Evolutionary conservation across 1,139 yeast species (phyloP), one percentile per base, ranked within the genome.

Genomic region (Spencermartinsiella ligniputridi): DNA sequence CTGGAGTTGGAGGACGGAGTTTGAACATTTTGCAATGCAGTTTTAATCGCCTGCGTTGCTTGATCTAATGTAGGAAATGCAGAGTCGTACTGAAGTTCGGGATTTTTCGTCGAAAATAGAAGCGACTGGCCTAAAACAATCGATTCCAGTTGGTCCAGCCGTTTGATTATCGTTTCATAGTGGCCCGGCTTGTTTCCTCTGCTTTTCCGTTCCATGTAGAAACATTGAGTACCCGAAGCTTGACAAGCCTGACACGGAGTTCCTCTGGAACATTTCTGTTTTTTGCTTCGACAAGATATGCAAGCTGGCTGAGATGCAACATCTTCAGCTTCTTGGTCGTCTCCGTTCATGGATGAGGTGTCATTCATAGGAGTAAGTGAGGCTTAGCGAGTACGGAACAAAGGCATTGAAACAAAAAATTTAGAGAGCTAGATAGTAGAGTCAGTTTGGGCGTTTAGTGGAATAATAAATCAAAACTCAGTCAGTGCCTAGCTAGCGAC

Each of bases 251-350:
- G 40, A 27, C 56, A 52, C 9, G 56, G 56, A 9, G 47, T 46
- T 2, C 49, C 52, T 30, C 51, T 40, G 2, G 55, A 44, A 39
- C 56, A 52, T 32, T 47, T 52, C 20, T 49, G 42, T 39, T 52
- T 52, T 39, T 45, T 44, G 25, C 37, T 44, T 11, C 56, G 41
- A 25, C 56, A 52, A 21, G 42, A 39, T n/a, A 47, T 22, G 37
- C 56, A 52, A 15, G 51, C 51, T 13, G 46, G 25, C 11, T 22
- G 25, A 22, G 25, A 22, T 22, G 25, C 11, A 4, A 20, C 4
- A 17, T 35, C 39, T 12, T 20, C n/a, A 8, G 15, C 20, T 11
- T 35, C 39, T 16, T 35, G 22, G 6, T 34, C 37, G 19, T 34
- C 37, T 19, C 22, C 15, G 8, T 13, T 34, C 37, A 34, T 34